Base-by-base conservation (phyloP, 2,329 filamentous ascomycete genomes). In the Eutypa lata region DNA sequence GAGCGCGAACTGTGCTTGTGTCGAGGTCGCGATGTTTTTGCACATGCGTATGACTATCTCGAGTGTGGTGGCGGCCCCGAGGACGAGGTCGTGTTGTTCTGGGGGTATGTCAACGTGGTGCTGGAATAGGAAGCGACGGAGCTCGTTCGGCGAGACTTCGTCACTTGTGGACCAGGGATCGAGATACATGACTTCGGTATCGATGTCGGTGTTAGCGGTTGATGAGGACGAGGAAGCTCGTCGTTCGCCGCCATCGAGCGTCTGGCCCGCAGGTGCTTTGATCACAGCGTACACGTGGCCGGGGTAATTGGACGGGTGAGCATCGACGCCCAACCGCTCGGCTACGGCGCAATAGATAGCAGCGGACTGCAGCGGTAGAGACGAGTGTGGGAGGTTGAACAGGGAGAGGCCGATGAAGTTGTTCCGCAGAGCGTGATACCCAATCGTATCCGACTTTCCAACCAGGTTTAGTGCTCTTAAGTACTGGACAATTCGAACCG, bases 271-370 rank as follows among this genome's bases (percentile, higher is more conserved):
- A 42, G 53, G 50, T 57, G 57, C 50, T 5, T 51, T 71, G 19
- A 89, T 75, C n/a, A 88, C 78, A 35, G 81, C 83, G 61, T 86
- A 80, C 33, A 88, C 84, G 64, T 88, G 86, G 58, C 80, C 80
- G 7, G 85, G 83, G 60, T 83, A 87, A 48, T 81, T 83, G 56
- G 83, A 87, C 11, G 83, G 84, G n/a, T 74, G 75, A 2, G 86
- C 85, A 58, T 82, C 73, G 22, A 89, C 68, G 8, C 79, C 80
- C 10, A 88, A 68, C 16, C 77, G 73, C 43, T 73, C 72, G 2
- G 84, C 84, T 16, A 88, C 68, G 33, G 79, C 80, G 66, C 85
- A 88, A 69, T 82, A 89, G 54, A 88, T 85, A n/a, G 78, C 80
- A 16, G 81, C 82, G 2, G 82, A 84, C 53, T 87, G 81, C 24